These are phyloP conservation scores for Leccinum subgranulosum DNA, from an alignment of 768 basidiomycete genomes.

Conservation along the genomic window DNA sequence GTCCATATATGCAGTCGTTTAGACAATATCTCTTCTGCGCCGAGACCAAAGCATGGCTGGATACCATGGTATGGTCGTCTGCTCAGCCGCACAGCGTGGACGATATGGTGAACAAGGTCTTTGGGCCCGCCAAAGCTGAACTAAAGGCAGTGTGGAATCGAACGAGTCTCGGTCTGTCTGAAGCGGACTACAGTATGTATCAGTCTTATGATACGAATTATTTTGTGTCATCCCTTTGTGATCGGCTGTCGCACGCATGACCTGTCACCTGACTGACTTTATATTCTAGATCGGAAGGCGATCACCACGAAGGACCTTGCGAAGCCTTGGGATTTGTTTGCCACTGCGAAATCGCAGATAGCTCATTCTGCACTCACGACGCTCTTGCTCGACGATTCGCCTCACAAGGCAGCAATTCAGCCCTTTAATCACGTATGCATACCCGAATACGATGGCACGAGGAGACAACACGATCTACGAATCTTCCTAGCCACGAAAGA, in stretches of 20 bases:
- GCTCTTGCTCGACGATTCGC: conserved; percentile 51
- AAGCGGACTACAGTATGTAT: conserved; percentile 64
- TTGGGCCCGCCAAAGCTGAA: conserved; percentile 39
- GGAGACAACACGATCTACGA: conserved; percentile 39
- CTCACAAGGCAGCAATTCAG: conserved; percentile 58
- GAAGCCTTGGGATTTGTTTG: conserved; percentile 59
- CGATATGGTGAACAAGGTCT: conserved; percentile 68
- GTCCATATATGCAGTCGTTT: conserved; percentile 67
- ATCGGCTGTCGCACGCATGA: background rate
- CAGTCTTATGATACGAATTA: background rate
- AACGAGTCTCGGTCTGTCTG: conserved; percentile 67
- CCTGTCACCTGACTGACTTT: conserved; percentile 3
- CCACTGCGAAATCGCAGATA: conserved; percentile 10
- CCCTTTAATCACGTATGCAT: conserved; percentile 83
- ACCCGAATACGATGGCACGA: conserved; percentile 54
- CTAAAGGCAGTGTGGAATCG: conserved; percentile 76
- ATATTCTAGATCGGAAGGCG: conserved; percentile 15
- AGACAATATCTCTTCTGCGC: conserved; percentile 60
- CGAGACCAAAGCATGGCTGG: conserved; percentile 61
- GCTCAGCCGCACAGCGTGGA: conserved; percentile 77
- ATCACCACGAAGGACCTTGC: conserved; percentile 73
- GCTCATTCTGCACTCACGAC: conserved; percentile 46
- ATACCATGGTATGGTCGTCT: conserved; percentile 88
- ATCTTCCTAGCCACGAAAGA: conserved; percentile 19
- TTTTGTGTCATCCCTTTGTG: conserved; percentile 12